A percentile compares a stretch with the other conserved stretches of the same genome.
These are phyloP conservation scores for Daldinia sp. DNA, from an alignment of 2,329 filamentous ascomycete genomes.

Conservation along the genomic window DNA sequence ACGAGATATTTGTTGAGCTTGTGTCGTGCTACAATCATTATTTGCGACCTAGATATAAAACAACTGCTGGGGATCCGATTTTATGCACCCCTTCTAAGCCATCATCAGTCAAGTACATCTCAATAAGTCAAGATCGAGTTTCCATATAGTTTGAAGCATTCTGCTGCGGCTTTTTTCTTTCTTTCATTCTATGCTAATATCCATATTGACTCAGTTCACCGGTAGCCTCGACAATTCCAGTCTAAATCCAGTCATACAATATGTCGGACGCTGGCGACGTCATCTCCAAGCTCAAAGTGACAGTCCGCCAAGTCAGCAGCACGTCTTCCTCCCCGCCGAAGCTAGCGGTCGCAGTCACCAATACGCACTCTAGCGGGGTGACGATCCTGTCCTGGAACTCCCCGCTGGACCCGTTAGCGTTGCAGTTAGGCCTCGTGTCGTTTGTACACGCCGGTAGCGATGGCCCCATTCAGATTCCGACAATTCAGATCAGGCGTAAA, in stretches of 20 bases:
- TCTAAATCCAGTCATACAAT: slow-evolving; percentile 18
- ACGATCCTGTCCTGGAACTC: slow-evolving; percentile 55
- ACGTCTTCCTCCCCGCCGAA: slow-evolving; percentile 42
- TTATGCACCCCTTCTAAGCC: not conserved
- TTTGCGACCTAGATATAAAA: not conserved
- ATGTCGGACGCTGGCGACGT: slow-evolving; percentile 35
- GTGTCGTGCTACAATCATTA: not conserved
- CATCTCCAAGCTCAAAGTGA: slow-evolving; percentile 41
- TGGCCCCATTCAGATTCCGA: slow-evolving; percentile 48
- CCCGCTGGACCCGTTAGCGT: slow-evolving; percentile 54
- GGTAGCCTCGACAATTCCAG: slow-evolving; percentile 6
- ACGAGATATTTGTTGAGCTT: not conserved
- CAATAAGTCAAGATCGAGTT: not conserved
- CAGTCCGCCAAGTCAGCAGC: slow-evolving; percentile 42
- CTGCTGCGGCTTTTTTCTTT: too few species aligned
- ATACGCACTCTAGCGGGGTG: slow-evolving; percentile 50
- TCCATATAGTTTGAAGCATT: too few species aligned
- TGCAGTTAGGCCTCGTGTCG: slow-evolving; percentile 53
- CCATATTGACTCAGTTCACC: slow-evolving; percentile 34
- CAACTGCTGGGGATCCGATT: not conserved
- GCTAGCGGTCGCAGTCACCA: slow-evolving; percentile 51
- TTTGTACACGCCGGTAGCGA: slow-evolving; percentile 48
- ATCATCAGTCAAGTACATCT: not conserved
- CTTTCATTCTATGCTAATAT: slow-evolving; percentile 22
- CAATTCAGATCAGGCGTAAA: slow-evolving; percentile 50